These are phyloP conservation scores for Blastosporella zonata DNA, from an alignment of 1,284 basidiomycete species.

Conservation along the genomic window DNA sequence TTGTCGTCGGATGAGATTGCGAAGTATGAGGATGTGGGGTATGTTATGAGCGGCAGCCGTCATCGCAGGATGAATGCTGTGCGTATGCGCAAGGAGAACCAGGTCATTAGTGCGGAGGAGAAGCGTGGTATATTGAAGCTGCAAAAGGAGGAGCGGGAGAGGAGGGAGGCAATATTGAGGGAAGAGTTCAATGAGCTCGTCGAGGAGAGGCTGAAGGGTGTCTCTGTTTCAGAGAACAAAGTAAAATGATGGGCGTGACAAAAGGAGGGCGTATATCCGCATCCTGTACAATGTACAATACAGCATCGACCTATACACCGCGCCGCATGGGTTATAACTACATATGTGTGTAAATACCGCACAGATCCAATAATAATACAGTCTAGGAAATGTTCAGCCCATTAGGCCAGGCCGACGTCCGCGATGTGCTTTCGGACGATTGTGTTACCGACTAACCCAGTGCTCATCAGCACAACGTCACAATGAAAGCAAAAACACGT, in stretches of 20 bases:
- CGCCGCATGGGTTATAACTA: neutral
- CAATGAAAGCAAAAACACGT: neutral
- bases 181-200: conserved; percentile 83
- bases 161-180: conserved; percentile 79
- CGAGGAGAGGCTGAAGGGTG: conserved; percentile 63
- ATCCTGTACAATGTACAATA: no score
- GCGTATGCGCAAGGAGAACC: conserved; percentile 97
- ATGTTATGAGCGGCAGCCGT: conserved; percentile 96
- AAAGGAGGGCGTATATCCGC: neutral
- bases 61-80: conserved; percentile 97
- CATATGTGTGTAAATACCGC: neutral
- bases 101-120: conserved; percentile 97
- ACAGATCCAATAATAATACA: neutral
- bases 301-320: no score
- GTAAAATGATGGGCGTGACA: conserved; percentile 2
- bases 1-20: conserved; percentile 86
- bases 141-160: conserved; percentile 89
- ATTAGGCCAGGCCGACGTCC: conserved; percentile 11
- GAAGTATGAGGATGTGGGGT: conserved; percentile 85
- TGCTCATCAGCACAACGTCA: neutral
- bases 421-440: conserved; percentile 20
- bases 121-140: conserved; percentile 91
- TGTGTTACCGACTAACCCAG: conserved; percentile 13
- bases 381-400: neutral
- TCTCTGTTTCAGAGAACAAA: conserved; percentile 9